These are phyloP conservation scores for Golubevia pallescens DNA, from an alignment of 1,284 basidiomycete species.

Conservation along the genomic window DNA sequence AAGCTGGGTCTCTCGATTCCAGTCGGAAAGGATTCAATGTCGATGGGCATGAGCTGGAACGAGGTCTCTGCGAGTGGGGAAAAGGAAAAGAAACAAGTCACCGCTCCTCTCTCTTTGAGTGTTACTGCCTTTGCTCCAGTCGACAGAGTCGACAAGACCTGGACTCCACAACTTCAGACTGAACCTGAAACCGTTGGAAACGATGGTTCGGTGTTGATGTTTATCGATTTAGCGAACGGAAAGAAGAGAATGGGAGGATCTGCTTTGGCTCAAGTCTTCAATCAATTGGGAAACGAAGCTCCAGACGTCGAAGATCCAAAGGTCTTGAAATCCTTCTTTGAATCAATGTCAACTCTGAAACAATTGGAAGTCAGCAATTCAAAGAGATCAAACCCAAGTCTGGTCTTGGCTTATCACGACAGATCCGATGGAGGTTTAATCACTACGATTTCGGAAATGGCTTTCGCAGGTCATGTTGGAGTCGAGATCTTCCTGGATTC, in stretches of 20 bases:
- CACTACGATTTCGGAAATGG: constrained; percentile 92
- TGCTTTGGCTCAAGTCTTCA: constrained; percentile 91
- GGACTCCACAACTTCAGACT: constrained; percentile 84
- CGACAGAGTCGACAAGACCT: constrained; percentile 78
- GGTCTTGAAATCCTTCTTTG: constrained; percentile 81
- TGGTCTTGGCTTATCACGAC: constrained; percentile 94
- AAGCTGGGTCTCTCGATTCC: constrained; percentile 90
- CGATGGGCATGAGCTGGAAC: constrained; percentile 96
- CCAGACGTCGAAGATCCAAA: constrained; percentile 85
- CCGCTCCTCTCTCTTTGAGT: constrained; percentile 87
- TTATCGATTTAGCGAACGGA: constrained; percentile 86
- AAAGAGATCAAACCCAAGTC: constrained; percentile 68
- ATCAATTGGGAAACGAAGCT: constrained; percentile 82
- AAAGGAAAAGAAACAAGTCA: constrained; percentile 78
- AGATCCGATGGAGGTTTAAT: constrained; percentile 96
- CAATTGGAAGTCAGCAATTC: constrained; percentile 37
- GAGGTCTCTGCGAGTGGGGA: constrained; percentile 68
- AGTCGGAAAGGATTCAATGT: constrained; percentile 99
- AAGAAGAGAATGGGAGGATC: constrained; percentile 91
- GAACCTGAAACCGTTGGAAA: constrained; percentile 66
- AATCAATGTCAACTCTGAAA: constrained; percentile 76
- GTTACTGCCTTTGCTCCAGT: constrained; percentile 94
- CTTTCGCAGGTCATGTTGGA: constrained; percentile 87
- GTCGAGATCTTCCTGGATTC: constrained; percentile 74
- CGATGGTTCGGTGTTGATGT: constrained; percentile 74